Base-by-base conservation (phyloP, 2,329 filamentous ascomycete species). In the Monilinia polystroma region DNA sequence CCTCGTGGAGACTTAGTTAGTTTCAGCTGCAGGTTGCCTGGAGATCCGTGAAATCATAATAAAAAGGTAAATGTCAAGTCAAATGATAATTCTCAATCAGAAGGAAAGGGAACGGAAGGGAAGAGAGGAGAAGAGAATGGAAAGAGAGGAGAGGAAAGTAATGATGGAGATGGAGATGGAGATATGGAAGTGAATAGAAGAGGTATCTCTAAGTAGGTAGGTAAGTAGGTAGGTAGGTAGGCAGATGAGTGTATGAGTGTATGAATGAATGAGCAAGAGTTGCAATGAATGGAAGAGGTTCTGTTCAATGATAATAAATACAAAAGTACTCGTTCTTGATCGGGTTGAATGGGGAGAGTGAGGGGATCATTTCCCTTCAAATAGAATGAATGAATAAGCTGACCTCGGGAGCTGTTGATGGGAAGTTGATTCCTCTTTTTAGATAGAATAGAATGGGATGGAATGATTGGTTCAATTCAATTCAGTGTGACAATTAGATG, bases 11-110 rank as follows among this genome's bases (percentile, higher is more conserved):
- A 14, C 32, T 47, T 38, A 23, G 52, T 26, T 56, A 3, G 41
- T 56, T 64, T 56, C 62, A 49, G 62, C 49, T 64, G 62, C 52
- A 57, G 62, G 52, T 47, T n/a, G 35, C 52, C 62, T 64, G 1
- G 38, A 53, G 18, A 54, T 45, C 60, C 60, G 60, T 55, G 43
- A 23, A 29, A 49, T 59, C 43, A 43, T 59, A 43, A 35, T 18
- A 12, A 20, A 23, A 20, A 52, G 47, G 32, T 38, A 11, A 38
- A 41, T 3, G n/a, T 12, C 59, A 52, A 41, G 59, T 63, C 32
- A 52, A 63, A 41, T 59, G 43, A 59, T 49, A 26, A 35, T 59
- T n/a, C 18, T n/a, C 5, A 45, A 32, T 32, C 41, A 14, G 3
- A n/a, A 4, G 56, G 43, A 20, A 49, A 23, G 56, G 43, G 26